Evolutionary conservation across 176 grass and related monocot species (phyloP), one percentile per base, ranked within the genome.

Genomic region (Coix lacrymajobi): DNA sequence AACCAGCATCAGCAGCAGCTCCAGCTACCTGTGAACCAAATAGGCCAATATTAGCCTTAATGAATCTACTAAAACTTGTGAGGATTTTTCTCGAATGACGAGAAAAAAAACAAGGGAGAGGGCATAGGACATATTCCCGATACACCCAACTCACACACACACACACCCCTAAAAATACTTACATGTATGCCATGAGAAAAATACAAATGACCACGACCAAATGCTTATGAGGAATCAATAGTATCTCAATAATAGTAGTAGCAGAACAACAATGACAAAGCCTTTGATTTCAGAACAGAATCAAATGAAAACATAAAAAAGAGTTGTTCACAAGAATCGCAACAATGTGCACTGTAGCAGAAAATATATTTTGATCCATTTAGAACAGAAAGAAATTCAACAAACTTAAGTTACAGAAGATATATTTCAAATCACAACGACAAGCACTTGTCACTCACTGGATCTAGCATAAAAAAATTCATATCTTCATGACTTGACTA

Each of bases 1-100:
- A 84, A 79, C 92, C 89, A 76, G 86, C 84, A 65, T 68, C 89
- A 63, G 89, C 89, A 78, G 92, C 89, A 68, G 89, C 92, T 64
- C 89, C 92, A 85, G 92, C 89, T 78, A 94, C 81, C 92, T 94
- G 44, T 78, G 56, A 52, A 68, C 40, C 54, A 31, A 6, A 69
- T 19, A 49, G 38, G 14, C 4, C 26, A n/a, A 72, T 71, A 77
- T 8, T 79, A 63, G 26, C 25, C 13, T 68, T 62, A 33, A 37
- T 52, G 30, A n/a, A 37, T 64, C 26, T 8, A 51, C 46, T 37
- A 6, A 41, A 20, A 15, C 6, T 56, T 49, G 15, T 22, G 30
- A 61, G 10, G 29, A 56, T 8, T 54, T 10, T 9, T 52, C 7
- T 52, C 7, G 5, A 3, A 52, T 8, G 49, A 22, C 6, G 6